phyloP scores from a whole-genome alignment of 2,329 filamentous ascomycete genomes.

The Colletotrichum chlorophyti region DNA sequence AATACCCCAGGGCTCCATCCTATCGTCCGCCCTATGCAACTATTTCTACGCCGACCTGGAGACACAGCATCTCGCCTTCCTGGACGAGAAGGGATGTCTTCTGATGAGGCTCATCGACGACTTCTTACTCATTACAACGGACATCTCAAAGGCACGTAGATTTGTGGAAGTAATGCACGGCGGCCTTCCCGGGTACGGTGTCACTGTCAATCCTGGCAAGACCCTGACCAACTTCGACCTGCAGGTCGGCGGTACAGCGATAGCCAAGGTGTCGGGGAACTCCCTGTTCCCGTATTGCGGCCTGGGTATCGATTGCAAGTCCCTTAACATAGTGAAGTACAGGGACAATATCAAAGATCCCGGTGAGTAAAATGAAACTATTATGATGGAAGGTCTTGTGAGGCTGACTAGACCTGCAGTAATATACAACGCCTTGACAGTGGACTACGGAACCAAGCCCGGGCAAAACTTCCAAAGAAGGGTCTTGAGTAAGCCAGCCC shows the following conservation, averaged over 20 bases:
- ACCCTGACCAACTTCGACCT: constrained; percentile 85
- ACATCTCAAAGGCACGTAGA: constrained; percentile 67
- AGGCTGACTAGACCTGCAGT: constrained; percentile 40
- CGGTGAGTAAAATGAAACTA: constrained; percentile 48
- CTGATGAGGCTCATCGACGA: constrained; percentile 89
- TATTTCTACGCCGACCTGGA: constrained; percentile 96
- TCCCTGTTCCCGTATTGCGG: constrained; percentile 88
- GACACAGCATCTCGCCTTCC: constrained; percentile 69
- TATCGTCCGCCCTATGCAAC: constrained; percentile 89
- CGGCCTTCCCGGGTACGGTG: constrained; percentile 81
- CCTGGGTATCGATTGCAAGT: constrained; percentile 74
- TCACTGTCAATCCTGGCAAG: constrained; percentile 78
- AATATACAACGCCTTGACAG: constrained; percentile 76
- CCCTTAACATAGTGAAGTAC: constrained; percentile 78
- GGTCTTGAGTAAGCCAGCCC: constrained; percentile 63
- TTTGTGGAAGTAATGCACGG: constrained; percentile 84
- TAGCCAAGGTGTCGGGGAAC: constrained; percentile 52
- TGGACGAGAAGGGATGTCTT: constrained; percentile 64
- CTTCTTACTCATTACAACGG: constrained; percentile 85
- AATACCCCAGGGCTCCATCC: constrained; percentile 90
- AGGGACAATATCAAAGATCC: constrained; percentile 56
- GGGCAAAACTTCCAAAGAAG: constrained; percentile 84
- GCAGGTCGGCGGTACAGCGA: constrained; percentile 56
- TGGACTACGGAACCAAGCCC: constrained; percentile 75
- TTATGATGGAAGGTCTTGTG: not conserved